Evolutionary conservation across 495 filamentous ascomycete genomes (phyloP).

Genomic region (Staphylotrichum tortipilum): DNA sequence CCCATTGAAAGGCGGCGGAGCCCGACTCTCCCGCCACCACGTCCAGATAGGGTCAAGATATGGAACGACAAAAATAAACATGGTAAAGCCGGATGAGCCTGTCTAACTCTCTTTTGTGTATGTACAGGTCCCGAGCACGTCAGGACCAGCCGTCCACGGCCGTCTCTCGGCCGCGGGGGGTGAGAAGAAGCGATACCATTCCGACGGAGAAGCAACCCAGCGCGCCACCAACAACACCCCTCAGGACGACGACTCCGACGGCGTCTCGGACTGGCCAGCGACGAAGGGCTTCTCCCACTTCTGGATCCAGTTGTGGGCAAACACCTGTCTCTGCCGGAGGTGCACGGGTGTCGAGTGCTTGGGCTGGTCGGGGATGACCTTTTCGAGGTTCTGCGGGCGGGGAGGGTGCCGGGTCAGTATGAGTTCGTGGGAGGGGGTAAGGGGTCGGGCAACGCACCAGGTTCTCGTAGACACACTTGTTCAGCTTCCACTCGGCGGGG

Average conservation of each 20-base stretch:
- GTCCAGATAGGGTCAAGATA: too few species aligned
- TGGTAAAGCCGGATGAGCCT: slow-evolving; percentile 6
- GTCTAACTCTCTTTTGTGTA: slow-evolving; percentile 4
- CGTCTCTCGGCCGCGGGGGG: background rate
- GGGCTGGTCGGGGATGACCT: slow-evolving; percentile 78
- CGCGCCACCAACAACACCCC: background rate
- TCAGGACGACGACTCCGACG: background rate
- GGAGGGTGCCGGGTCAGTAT: background rate
- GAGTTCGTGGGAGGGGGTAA: background rate
- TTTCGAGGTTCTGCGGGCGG: slow-evolving; percentile 67
- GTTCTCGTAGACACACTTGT: slow-evolving; percentile 90
- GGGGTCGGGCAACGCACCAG: slow-evolving; percentile 51
- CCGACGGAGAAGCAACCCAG: background rate
- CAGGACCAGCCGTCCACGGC: background rate
- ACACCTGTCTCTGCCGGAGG: slow-evolving; percentile 68
- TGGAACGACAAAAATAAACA: background rate
- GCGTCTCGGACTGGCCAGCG: slow-evolving; percentile 14
- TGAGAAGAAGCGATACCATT: background rate
- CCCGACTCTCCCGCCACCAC: too few species aligned
- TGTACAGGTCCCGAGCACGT: slow-evolving; percentile 1
- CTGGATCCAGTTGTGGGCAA: slow-evolving; percentile 46
- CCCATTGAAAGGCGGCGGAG: too few species aligned
- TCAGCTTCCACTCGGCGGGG: slow-evolving; percentile 66
- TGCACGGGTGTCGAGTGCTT: slow-evolving; percentile 73
- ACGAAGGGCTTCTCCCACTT: slow-evolving; percentile 32